A percentile compares a stretch with the other conserved stretches of the same genome.
Evolutionary conservation across 2,329 filamentous ascomycete species (phyloP).

Genomic region (Verticillium tricorpus): DNA sequence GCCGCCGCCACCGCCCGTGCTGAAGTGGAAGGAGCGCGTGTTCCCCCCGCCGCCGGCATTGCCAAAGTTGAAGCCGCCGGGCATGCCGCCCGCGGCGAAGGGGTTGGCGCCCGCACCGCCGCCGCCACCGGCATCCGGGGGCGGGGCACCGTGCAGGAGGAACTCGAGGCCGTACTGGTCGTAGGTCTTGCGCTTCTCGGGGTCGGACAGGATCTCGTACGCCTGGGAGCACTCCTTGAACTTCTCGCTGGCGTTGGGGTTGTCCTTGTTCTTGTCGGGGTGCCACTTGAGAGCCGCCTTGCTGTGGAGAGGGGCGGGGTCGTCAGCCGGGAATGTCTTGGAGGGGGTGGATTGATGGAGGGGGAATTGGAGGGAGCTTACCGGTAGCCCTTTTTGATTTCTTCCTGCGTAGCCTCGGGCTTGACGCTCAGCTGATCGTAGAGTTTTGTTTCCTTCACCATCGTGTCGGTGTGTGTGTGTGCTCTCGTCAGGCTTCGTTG

Average conservation of each 20-base stretch:
- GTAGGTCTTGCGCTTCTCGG: slow-evolving; percentile 93
- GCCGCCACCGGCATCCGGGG: slow-evolving; percentile 48
- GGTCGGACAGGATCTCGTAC: slow-evolving; percentile 96
- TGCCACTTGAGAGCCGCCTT: slow-evolving; percentile 90
- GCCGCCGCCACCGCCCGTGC: slow-evolving; percentile 45
- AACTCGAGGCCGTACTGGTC: slow-evolving; percentile 94
- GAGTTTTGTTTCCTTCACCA: slow-evolving; percentile 94
- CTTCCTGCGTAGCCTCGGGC: slow-evolving; percentile 78
- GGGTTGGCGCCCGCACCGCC: slow-evolving; percentile 47
- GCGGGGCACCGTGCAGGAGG: slow-evolving; percentile 69
- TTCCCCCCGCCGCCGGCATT: slow-evolving; percentile 38
- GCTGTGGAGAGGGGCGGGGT: slow-evolving; percentile 34
- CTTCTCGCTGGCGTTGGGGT: slow-evolving; percentile 78
- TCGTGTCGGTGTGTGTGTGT: slow-evolving; percentile 38
- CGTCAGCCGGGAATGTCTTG: neutral
- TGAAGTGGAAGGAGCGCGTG: slow-evolving; percentile 60
- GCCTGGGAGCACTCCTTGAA: slow-evolving; percentile 98
- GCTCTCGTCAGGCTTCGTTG: neutral
- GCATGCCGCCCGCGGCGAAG: slow-evolving; percentile 54
- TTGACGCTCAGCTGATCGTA: slow-evolving; percentile 83
- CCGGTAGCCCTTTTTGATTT: slow-evolving; percentile 96
- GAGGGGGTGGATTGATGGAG: slow-evolving; percentile 2
- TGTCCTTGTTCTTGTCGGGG: slow-evolving; percentile 97
- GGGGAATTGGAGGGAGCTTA: slow-evolving; percentile 35
- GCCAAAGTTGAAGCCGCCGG: slow-evolving; percentile 48